Percentiles rank a stretch among this genome's conserved stretches.
phyloP scores from a whole-genome alignment of 1,284 basidiomycete species.

The Trichosporon faecale region DNA sequence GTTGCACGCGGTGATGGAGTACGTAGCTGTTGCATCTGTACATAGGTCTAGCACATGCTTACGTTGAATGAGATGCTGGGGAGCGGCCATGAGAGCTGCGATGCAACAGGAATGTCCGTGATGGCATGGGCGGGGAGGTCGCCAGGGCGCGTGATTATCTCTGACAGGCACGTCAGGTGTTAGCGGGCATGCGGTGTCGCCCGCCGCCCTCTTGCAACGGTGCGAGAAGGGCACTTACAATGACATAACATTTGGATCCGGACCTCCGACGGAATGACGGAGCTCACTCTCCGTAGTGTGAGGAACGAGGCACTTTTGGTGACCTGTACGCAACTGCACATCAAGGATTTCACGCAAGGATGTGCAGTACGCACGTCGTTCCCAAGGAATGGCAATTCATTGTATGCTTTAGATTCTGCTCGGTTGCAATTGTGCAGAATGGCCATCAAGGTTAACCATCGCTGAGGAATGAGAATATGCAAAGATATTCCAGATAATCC shows the following conservation, averaged over 20 bases:
- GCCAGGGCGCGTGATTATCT: background rate
- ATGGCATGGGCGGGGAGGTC: background rate
- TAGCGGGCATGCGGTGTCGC: background rate
- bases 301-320: conserved; percentile 1
- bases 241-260: conserved; percentile 1
- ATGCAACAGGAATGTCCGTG: background rate
- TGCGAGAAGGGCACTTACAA: background rate
- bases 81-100: background rate
- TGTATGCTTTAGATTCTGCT: background rate
- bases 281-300: background rate
- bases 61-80: background rate
- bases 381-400: background rate
- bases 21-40: background rate
- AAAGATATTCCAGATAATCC: background rate
- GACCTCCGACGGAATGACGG: background rate
- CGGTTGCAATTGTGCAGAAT: background rate
- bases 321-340: background rate
- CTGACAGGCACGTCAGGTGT: background rate
- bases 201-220: background rate
- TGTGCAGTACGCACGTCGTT: background rate
- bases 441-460: background rate
- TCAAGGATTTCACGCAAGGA: background rate
- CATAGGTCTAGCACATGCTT: background rate
- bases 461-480: background rate
- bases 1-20: background rate